Conservation (phyloP, 345 rosid genomes). For the Syzygium jambos region DNA sequence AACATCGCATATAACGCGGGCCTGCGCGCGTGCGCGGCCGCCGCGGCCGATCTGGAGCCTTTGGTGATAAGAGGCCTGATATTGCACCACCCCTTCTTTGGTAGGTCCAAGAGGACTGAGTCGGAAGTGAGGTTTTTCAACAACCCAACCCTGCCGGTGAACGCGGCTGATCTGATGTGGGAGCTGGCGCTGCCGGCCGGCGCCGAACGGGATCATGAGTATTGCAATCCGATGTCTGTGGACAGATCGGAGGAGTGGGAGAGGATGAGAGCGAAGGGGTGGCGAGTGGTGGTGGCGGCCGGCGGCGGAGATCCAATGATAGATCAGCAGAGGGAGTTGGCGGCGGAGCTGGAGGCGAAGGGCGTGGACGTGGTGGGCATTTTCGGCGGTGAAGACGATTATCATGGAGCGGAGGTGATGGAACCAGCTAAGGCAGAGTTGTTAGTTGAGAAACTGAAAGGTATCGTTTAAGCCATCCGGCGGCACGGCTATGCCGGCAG, state of each 20-base stretch:
- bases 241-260: not conserved
- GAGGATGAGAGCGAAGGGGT: slow-evolving; percentile 1
- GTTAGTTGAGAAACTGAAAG: not conserved
- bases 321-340: slow-evolving; percentile 21
- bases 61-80: slow-evolving; percentile 15
- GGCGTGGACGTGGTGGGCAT: slow-evolving; percentile 17
- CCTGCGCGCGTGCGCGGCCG: not conserved
- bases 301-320: slow-evolving; percentile 16
- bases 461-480: not conserved
- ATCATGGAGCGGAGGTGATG: not conserved
- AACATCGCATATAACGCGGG: slow-evolving; percentile 5
- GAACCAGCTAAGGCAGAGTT: not conserved
- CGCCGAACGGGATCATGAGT: slow-evolving; percentile 26
- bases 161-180: slow-evolving; percentile 21
- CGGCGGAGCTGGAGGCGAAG: slow-evolving; percentile 4
- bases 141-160: slow-evolving; percentile 12
- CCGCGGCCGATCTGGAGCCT: slow-evolving; percentile 5
- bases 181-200: slow-evolving; percentile 23
- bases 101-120: slow-evolving; percentile 14
- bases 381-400: not conserved
- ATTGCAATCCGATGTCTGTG: slow-evolving; percentile 21
- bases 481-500: not conserved
- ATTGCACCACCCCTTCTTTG: slow-evolving; percentile 31
- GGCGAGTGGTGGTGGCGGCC: slow-evolving; percentile 6
- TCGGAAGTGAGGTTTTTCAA: slow-evolving; percentile 12